phyloP scores from a whole-genome alignment of 129 eudicot genomes.

The Sambucus nigra region DNA sequence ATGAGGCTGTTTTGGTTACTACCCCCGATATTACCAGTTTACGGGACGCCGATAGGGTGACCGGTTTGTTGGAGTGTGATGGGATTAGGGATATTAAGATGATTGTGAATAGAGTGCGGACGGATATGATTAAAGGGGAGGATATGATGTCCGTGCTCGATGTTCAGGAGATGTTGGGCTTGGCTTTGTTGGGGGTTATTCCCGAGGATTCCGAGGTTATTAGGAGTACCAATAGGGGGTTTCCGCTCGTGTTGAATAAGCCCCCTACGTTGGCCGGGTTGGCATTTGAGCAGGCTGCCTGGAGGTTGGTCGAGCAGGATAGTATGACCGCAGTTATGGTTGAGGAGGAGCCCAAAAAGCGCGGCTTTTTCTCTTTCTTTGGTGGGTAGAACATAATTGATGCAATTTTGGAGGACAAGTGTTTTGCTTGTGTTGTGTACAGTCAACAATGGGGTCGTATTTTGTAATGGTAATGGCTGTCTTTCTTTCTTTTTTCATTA shows the following conservation, averaged over 20 bases:
- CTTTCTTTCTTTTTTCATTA: conserved; percentile 5
- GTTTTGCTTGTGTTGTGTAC: conserved; percentile 4
- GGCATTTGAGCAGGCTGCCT: conserved; percentile 99
- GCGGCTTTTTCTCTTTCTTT: conserved; percentile 88
- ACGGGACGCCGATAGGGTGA: conserved; percentile 93
- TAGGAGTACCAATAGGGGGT: conserved; percentile 91
- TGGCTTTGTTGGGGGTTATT: conserved; percentile 89
- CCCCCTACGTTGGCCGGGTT: conserved; percentile 94
- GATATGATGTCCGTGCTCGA: conserved; percentile 99
- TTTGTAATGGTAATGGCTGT: not conserved
- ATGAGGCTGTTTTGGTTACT: conserved; percentile 84
- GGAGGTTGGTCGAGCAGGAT: conserved; percentile 97
- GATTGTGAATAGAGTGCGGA: conserved; percentile 88
- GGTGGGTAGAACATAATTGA: conserved; percentile 41
- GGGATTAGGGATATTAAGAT: conserved; percentile 97
- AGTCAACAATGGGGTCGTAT: not conserved
- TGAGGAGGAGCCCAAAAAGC: conserved; percentile 93
- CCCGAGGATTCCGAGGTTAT: conserved; percentile 95
- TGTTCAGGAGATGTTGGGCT: conserved; percentile 95
- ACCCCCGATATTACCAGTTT: conserved; percentile 89
- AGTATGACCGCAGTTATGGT: conserved; percentile 97
- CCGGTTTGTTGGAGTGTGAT: conserved; percentile 89
- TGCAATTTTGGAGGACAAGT: not conserved
- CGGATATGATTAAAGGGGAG: conserved; percentile 91
- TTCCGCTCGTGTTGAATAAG: conserved; percentile 83